Conservation (phyloP, 116 monocot species). For the Phalaenopsis hybrid region DNA sequence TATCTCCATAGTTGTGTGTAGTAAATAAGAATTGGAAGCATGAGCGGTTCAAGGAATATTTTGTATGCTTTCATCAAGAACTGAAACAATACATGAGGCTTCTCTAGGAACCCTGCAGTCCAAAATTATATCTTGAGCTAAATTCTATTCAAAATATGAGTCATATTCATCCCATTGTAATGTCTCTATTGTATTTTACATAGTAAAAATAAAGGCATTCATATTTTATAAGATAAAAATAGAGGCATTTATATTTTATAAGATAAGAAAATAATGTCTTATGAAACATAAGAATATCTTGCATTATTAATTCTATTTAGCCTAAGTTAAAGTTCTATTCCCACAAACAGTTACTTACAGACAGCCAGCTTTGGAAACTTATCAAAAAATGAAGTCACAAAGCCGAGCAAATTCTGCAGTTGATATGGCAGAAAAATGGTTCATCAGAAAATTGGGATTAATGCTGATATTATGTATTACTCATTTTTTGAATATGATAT, state of each 20-base stretch:
- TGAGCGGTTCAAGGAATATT: slow-evolving; percentile 24
- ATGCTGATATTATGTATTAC: neutral
- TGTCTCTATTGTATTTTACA: too few species aligned
- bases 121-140: neutral
- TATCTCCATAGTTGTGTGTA: slow-evolving; percentile 21
- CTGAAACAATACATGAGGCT: slow-evolving; percentile 16
- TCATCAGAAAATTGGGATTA: neutral
- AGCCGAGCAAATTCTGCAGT: slow-evolving; percentile 50
- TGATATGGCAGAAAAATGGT: neutral
- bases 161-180: too few species aligned
- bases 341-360: slow-evolving; percentile 13
- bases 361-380: slow-evolving; percentile 29
- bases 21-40: slow-evolving; percentile 32
- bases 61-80: slow-evolving; percentile 19
- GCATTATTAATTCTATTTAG: too few species aligned
- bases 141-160: too few species aligned
- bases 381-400: slow-evolving; percentile 26
- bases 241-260: too few species aligned
- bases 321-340: too few species aligned
- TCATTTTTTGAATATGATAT: neutral
- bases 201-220: too few species aligned
- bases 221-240: too few species aligned
- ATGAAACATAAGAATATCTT: too few species aligned
- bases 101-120: slow-evolving; percentile 36
- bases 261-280: too few species aligned